phyloP scores from a whole-genome alignment of 208 protist genomes.

The Phytomonas sp. region DNA sequence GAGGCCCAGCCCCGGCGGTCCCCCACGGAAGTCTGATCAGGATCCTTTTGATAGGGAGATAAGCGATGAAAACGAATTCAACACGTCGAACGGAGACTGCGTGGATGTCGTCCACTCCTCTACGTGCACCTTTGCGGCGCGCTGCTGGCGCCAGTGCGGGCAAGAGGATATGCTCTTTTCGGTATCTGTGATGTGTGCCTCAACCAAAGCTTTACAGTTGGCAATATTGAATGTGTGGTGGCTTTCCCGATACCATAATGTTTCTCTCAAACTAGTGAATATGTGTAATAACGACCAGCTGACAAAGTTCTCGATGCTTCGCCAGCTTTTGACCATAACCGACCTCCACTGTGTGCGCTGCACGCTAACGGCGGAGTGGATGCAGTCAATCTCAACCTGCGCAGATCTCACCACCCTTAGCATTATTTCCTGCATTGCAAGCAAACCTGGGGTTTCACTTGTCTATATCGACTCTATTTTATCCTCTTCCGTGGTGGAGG shows the following conservation, averaged over 20 bases:
- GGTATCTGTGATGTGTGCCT: conserved; percentile 28
- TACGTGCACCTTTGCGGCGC: conserved; percentile 11
- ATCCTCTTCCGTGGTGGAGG: not conserved
- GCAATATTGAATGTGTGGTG: conserved; percentile 46
- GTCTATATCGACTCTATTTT: conserved; percentile 66
- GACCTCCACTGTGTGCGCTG: conserved; percentile 41
- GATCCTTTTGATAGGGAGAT: too few species aligned
- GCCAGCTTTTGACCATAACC: conserved; percentile 28
- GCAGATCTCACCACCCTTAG: conserved; percentile 37
- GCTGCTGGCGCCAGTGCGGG: conserved; percentile 20
- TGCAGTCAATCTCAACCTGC: conserved; percentile 63
- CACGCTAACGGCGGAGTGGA: conserved; percentile 36
- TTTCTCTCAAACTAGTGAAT: conserved; percentile 36
- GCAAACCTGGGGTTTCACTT: conserved; percentile 35
- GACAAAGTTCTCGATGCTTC: conserved; percentile 35
- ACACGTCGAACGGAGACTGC: too few species aligned
- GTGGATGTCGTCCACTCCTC: not conserved
- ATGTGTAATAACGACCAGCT: conserved; percentile 44
- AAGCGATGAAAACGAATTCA: too few species aligned
- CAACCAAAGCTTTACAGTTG: conserved; percentile 18
- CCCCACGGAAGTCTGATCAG: not conserved
- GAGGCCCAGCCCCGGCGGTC: not conserved
- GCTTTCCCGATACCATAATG: conserved; percentile 54
- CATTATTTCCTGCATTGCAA: conserved; percentile 36
- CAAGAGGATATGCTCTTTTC: conserved; percentile 36